These are phyloP conservation scores for Sophora flavescens DNA, from an alignment of 306 rosid species.

Conservation along the genomic window DNA sequence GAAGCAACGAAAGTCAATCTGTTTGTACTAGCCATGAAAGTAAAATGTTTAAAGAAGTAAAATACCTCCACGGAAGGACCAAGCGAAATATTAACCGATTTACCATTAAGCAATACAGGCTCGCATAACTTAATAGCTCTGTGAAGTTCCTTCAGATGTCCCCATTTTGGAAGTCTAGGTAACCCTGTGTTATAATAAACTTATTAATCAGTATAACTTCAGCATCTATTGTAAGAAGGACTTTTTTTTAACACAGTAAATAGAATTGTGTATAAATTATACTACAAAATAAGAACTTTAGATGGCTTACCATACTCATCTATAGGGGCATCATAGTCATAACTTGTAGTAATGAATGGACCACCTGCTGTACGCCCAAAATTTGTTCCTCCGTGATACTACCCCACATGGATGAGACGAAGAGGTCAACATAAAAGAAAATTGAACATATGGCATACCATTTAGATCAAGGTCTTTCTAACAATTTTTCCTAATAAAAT, in stretches of 20 bases:
- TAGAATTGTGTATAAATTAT: constrained; percentile 13
- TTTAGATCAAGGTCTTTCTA: neutral
- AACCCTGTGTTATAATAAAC: constrained; percentile 60
- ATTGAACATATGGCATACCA: constrained; percentile 19
- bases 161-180: constrained; percentile 96
- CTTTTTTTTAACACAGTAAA: neutral
- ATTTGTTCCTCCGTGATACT: constrained; percentile 98
- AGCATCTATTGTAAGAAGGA: constrained; percentile 18
- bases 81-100: constrained; percentile 61
- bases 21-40: constrained; percentile 33
- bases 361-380: constrained; percentile 98
- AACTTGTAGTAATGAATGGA: constrained; percentile 96
- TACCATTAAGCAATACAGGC: constrained; percentile 65
- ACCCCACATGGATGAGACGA: constrained; percentile 32
- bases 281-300: constrained; percentile 20
- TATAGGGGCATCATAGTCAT: constrained; percentile 95
- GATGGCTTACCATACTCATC: constrained; percentile 88
- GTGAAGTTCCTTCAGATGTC: constrained; percentile 95
- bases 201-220: constrained; percentile 33
- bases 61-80: constrained; percentile 86
- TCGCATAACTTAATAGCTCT: constrained; percentile 85
- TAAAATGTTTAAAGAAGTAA: constrained; percentile 37
- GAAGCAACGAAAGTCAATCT: neutral
- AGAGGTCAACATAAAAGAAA: constrained; percentile 39
- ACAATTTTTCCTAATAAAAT: neutral